Evolutionary conservation across 2,329 filamentous ascomycete genomes (phyloP), one percentile per base, ranked within the genome.

Genomic region (Stachybotrys echinatus): DNA sequence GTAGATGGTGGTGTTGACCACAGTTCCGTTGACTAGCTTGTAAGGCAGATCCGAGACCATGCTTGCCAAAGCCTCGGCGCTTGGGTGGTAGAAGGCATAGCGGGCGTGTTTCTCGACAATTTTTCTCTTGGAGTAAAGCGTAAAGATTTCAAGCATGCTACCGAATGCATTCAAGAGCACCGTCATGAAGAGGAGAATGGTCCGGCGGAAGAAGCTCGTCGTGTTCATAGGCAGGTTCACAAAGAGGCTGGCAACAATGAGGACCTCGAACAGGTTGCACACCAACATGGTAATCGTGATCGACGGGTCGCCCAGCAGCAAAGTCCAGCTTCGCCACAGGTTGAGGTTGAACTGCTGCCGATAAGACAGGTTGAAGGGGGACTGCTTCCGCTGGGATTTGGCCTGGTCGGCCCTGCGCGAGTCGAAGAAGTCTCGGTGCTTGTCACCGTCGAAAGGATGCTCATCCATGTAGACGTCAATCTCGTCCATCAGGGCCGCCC

Each of bases 201-300:
- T 54, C 3, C 58, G 54, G 8, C 56, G 54, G 62, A 77, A 87
- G 65, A 88, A 85, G 52, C 75, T 81, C n/a, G 61, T 59, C 1
- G 81, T 82, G 42, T 72, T 70, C 2, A 66, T 50, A 12, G 68
- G 58, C 23, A 86, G 66, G 60, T 87, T 80, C 53, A 85, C 84
- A 66, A 88, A 88, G 10, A 88, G 67, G 39, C 80, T 84, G 1
- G 82, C 81, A 23, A 87, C 78, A 51, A 88, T 83, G 7, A 89
- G 71, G 2, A 55, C 54, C 23, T 52, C 45, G 34, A 52, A 50
- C n/a, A 50, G 42, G 43, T 56, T 53, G 42, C 31, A 43, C 84
- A 83, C 12, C 2, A 72, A 65, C 45, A 67, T 69, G 0, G 65
- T 67, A 5, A 67, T 49, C 1, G 69, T 68, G 8, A 66, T 45